Evolutionary conservation across 2,329 filamentous ascomycete species (phyloP).

Genomic region (Penicillium expansum): DNA sequence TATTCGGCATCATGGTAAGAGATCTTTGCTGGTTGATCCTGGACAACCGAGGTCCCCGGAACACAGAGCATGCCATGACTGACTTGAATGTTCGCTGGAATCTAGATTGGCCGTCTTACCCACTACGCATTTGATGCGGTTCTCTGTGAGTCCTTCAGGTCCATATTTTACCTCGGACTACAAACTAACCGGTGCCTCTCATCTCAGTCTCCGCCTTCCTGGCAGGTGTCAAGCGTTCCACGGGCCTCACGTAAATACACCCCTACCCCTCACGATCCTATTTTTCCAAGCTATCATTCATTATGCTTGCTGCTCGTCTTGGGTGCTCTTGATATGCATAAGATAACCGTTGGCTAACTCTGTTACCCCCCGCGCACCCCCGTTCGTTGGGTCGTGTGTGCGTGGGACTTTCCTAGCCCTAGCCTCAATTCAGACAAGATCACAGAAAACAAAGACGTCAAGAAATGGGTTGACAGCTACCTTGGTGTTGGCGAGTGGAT

Average conservation of each 20-base stretch:
- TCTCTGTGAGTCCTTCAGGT: conserved; percentile 19
- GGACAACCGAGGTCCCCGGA: not conserved
- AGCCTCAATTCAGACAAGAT: conserved; percentile 88
- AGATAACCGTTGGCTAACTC: conserved; percentile 26
- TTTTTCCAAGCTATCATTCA: not conserved
- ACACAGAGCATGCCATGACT: conserved; percentile 1
- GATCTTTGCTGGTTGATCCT: not conserved
- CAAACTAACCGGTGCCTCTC: conserved; percentile 7
- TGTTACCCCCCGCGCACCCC: conserved; percentile 27
- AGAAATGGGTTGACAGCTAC: conserved; percentile 89
- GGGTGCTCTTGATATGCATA: not conserved
- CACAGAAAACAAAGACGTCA: conserved; percentile 76
- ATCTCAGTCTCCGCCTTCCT: conserved; percentile 84
- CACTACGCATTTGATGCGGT: conserved; percentile 30
- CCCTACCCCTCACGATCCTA: conserved; percentile 21
- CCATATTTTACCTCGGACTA: not conserved
- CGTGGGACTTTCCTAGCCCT: conserved; percentile 43
- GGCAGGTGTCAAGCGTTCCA: conserved; percentile 95
- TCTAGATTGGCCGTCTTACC: conserved; percentile 26
- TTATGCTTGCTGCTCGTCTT: not conserved
- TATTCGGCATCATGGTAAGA: conserved; percentile 19
- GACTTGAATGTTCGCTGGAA: not conserved
- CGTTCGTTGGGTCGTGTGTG: conserved; percentile 29
- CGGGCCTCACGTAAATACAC: conserved; percentile 86
- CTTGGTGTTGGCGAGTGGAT: conserved; percentile 94